phyloP scores from a whole-genome alignment of 768 basidiomycete genomes.

The Gloeopeniophorella convolvens region DNA sequence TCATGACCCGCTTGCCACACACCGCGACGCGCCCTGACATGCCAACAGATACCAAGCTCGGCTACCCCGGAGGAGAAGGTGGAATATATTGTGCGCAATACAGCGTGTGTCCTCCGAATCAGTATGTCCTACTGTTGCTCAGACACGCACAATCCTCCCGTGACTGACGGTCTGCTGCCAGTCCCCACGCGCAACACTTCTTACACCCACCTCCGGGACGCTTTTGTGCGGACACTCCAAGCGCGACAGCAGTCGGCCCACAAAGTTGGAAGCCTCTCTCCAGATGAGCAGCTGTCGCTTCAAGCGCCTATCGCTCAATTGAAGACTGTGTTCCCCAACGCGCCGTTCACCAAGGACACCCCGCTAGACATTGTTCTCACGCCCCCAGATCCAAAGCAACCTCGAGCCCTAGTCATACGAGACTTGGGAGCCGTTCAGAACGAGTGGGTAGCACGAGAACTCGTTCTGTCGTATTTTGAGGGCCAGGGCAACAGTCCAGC shows the following conservation, averaged over 20 bases:
- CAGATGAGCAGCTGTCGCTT: conserved; percentile 50
- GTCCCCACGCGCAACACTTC: conserved; percentile 79
- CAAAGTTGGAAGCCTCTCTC: conserved; percentile 46
- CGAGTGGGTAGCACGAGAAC: conserved; percentile 69
- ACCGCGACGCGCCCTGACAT: background rate
- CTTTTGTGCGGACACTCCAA: conserved; percentile 70
- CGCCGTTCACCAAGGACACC: conserved; percentile 56
- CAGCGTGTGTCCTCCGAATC: conserved; percentile 69
- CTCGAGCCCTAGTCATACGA: conserved; percentile 54
- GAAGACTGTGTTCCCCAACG: conserved; percentile 70
- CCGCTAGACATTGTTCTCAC: conserved; percentile 66
- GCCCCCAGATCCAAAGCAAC: conserved; percentile 41
- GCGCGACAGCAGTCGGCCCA: conserved; percentile 48
- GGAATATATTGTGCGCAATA: conserved; percentile 55
- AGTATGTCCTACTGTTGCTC: conserved; percentile 34
- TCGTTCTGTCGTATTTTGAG: conserved; percentile 71
- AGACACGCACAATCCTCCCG: background rate
- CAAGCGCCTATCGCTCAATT: conserved; percentile 64
- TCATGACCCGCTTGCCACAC: conserved; percentile 25
- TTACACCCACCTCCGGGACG: conserved; percentile 76
- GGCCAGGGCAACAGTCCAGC: conserved; percentile 63
- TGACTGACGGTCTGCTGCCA: conserved; percentile 25
- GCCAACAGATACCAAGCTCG: conserved; percentile 42
- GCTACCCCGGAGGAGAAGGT: conserved; percentile 68
- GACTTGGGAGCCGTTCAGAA: conserved; percentile 68